Base-by-base conservation (phyloP, 352 stramenopile genomes). In the Phytopythium kandeliae region DNA sequence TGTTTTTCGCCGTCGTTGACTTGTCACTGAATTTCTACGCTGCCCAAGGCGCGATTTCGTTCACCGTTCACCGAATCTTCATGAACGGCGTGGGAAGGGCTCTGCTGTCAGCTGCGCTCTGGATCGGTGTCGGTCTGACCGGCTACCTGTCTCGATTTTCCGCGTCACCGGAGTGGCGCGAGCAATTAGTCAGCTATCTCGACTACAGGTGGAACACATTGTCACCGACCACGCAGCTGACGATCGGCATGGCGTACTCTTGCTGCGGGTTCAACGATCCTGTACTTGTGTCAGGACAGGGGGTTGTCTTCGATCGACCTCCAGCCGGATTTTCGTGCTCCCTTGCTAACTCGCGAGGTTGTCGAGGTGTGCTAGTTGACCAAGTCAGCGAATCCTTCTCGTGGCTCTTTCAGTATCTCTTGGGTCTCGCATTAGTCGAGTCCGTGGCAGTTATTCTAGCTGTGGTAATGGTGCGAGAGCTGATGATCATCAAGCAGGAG, bases 261-360 rank as follows among this genome's bases (percentile, higher is more conserved):
- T 84, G 74, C 45, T 86, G 71, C 38, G 74, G 74, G 9, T 86
- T 80, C 34, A 67, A 79, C 36, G 67, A 83, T 17, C 71, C 74
- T 6, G 30, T 67, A 13, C 40, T 78, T 3, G 37, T 78, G 1
- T 51, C 53, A 9, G 59, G 58, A 9, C 42, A 63, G 44, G 63
- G 60, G 8, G 38, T 84, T 11, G 53, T 77, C 17, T 86, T 78
- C 25, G 74, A 84, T 25, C 69, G 71, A 1, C 59, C 71, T 9
- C 60, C 69, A 1, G 35, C 71, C 1, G 58, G 65, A 10, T 77
- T 66, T 22, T 48, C 64, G 16, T 86, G 74, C 35, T 73, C 71
- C 2, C 50, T 79, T 3, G 48, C 60, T 11, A 71, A 67, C 16
- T 56, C 64, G 0, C 60, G 55, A 13, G 74, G 71, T 7, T 86